Conservation (phyloP, 768 basidiomycete species). For the Tricholoma saponaceum region DNA sequence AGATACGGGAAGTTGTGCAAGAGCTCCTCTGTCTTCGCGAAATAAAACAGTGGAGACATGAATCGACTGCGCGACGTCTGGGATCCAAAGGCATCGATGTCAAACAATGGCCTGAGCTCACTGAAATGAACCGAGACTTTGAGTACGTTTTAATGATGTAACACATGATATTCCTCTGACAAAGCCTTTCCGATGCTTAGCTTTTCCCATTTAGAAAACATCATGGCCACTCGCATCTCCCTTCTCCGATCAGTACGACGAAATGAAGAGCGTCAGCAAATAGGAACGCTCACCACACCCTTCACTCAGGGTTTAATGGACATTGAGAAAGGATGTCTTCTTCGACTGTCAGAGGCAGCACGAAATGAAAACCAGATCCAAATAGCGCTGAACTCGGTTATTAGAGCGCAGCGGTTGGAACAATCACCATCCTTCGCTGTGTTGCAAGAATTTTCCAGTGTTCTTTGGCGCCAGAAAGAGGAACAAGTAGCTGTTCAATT, state of each 20-base stretch:
- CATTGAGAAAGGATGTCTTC: constrained; percentile 66
- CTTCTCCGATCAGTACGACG: constrained; percentile 69
- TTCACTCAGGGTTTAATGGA: constrained; percentile 46
- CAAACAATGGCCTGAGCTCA: constrained; percentile 38
- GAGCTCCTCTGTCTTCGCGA: constrained; percentile 83
- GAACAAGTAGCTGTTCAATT: constrained; percentile 78
- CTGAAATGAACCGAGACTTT: constrained; percentile 49
- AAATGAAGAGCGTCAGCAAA: constrained; percentile 69
- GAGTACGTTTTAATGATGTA: constrained; percentile 48
- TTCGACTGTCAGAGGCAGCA: constrained; percentile 70
- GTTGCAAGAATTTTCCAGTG: constrained; percentile 80
- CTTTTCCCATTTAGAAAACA: constrained; percentile 69
- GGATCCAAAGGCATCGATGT: constrained; percentile 27
- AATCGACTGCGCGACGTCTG: constrained; percentile 29
- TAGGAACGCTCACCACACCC: constrained; percentile 65
- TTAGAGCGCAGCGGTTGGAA: constrained; percentile 68
- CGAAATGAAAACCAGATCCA: constrained; percentile 65
- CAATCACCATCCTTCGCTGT: constrained; percentile 42
- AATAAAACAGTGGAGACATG: constrained; percentile 57
- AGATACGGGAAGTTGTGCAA: constrained; percentile 63
- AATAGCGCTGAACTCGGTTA: constrained; percentile 81
- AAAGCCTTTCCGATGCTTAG: constrained; percentile 26
- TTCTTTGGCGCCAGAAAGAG: constrained; percentile 87
- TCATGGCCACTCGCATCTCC: constrained; percentile 79
- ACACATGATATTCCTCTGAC: neutral